Evolutionary conservation across 129 eudicot species (phyloP).

Genomic region (Flaveria trinervia): DNA sequence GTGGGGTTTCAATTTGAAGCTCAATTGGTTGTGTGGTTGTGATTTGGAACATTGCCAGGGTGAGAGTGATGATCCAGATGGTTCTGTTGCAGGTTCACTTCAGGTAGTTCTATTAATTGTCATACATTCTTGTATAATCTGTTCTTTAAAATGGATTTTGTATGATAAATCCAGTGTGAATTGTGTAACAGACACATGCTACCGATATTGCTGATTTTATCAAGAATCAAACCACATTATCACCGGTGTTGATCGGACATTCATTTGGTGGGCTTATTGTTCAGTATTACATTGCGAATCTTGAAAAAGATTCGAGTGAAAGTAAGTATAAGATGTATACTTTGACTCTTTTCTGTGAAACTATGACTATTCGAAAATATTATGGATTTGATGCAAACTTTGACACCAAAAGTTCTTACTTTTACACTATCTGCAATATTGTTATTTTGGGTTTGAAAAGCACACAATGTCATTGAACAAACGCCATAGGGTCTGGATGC

Average conservation of each 20-base stretch:
- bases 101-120: conserved; percentile 42
- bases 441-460: background rate
- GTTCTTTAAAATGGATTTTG: background rate
- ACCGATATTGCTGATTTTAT: conserved; percentile 75
- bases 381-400: background rate
- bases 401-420: background rate
- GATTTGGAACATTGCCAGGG: conserved; percentile 54
- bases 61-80: conserved; percentile 83
- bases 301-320: conserved; percentile 26
- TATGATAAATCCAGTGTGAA: conserved; percentile 7
- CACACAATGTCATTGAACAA: background rate
- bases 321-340: conserved; percentile 10
- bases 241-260: conserved; percentile 83
- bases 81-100: conserved; percentile 77
- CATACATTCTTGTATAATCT: background rate
- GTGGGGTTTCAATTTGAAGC: background rate
- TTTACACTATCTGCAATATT: conserved; percentile 13
- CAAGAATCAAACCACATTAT: conserved; percentile 45
- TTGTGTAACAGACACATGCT: conserved; percentile 79
- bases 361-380: background rate
- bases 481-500: background rate
- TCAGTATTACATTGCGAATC: conserved; percentile 67
- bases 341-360: background rate
- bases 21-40: conserved; percentile 1
- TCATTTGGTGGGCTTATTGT: conserved; percentile 95